These are phyloP conservation scores for Sanghuangporus sanghuang DNA, from an alignment of 1,284 basidiomycete species.

Conservation along the genomic window DNA sequence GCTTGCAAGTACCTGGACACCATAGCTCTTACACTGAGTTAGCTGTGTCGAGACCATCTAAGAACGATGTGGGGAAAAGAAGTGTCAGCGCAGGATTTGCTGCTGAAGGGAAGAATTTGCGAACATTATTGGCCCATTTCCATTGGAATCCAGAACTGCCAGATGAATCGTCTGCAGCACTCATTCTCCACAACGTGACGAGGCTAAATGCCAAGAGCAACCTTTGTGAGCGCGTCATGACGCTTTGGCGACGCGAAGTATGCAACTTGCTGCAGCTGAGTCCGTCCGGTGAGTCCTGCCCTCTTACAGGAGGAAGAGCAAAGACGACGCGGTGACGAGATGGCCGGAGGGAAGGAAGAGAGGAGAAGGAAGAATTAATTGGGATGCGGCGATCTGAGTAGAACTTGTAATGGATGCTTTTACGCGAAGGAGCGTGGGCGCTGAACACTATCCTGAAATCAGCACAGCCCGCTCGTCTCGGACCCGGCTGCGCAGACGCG, in stretches of 20 bases:
- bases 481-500: neutral
- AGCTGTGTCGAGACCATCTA: conserved; percentile 9
- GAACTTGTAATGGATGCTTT: neutral
- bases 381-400: neutral
- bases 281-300: neutral
- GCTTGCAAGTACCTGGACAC: neutral
- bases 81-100: neutral
- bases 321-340: neutral
- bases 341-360: neutral
- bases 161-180: neutral
- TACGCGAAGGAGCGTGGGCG: neutral
- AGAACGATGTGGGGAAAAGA: neutral
- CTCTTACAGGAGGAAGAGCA: neutral
- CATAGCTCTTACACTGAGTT: conserved; percentile 5
- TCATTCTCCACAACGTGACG: neutral
- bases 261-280: neutral
- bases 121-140: conserved; percentile 3
- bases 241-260: neutral
- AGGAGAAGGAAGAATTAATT: neutral
- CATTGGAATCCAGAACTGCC: conserved; percentile 1
- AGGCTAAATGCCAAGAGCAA: neutral
- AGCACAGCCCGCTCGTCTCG: conserved; percentile 2
- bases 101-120: neutral
- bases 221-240: neutral
- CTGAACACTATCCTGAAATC: neutral